phyloP scores from a whole-genome alignment of 805 yeast species.

The Wickerhamiella siamensis region DNA sequence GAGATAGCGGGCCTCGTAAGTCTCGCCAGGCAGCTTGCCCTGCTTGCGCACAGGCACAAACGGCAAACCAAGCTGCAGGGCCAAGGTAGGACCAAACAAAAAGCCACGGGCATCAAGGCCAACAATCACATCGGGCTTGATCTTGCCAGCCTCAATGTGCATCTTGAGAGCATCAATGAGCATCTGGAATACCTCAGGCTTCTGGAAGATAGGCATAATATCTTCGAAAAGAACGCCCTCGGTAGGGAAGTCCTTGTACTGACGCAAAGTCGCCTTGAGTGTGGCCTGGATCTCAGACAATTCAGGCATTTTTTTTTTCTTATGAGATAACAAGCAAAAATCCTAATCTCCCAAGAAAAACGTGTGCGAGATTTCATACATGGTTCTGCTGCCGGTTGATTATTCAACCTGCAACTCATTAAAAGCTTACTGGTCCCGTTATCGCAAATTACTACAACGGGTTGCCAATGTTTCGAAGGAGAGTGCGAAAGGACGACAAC shows the following conservation, averaged over 20 bases:
- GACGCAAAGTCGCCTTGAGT: conserved; percentile 28
- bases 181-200: conserved; percentile 67
- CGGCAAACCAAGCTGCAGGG: conserved; percentile 75
- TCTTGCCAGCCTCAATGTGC: conserved; percentile 41
- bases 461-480: too few relatives aligned
- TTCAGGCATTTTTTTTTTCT: not conserved
- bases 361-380: too few relatives aligned
- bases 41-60: conserved; percentile 92
- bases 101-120: conserved; percentile 97
- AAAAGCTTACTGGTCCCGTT: too few relatives aligned
- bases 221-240: conserved; percentile 93
- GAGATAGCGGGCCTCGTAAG: conserved; percentile 52
- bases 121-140: conserved; percentile 68
- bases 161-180: conserved; percentile 66
- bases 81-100: conserved; percentile 89
- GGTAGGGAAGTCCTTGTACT: conserved; percentile 87
- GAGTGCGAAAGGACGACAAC: too few relatives aligned
- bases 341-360: too few relatives aligned
- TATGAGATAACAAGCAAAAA: too few relatives aligned
- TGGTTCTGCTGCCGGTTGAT: too few relatives aligned
- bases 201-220: conserved; percentile 82
- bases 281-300: conserved; percentile 13
- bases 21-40: conserved; percentile 88
- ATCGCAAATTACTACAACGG: too few relatives aligned
- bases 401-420: too few relatives aligned